Evolutionary conservation across 2,329 filamentous ascomycete genomes (phyloP), one percentile per base, ranked within the genome.

Genomic region (Exophiala mesophila): DNA sequence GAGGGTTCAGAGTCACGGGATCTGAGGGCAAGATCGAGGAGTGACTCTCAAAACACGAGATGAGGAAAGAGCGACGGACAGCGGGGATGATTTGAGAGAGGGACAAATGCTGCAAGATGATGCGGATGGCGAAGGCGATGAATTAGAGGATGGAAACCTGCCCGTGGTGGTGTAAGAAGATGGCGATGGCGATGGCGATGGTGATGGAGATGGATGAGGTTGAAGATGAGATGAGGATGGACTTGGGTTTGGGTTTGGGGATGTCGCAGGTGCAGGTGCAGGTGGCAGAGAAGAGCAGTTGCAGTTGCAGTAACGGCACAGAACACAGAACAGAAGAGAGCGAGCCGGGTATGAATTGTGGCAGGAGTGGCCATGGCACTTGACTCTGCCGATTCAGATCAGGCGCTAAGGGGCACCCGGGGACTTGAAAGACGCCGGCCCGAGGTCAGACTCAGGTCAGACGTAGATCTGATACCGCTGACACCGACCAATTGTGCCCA

Each of bases 181-280:
- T 15, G 30, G 30, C 9, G n/a, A n/a, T n/a, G n/a, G n/a, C 33
- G 37, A 32, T 31, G 28, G 29, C 15, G 29, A 26, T 26, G 39
- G 29, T 5, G 29, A 36, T 12, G 29, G 29, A 26, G 19, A 28
- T 26, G 17, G 39, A 26, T n/a, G 39, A n/a, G n/a, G n/a, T n/a
- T n/a, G n/a, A n/a, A n/a, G n/a, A n/a, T n/a, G n/a, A n/a, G n/a
- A n/a, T n/a, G n/a, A n/a, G n/a, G n/a, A n/a, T n/a, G n/a, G n/a
- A n/a, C n/a, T n/a, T n/a, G n/a, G n/a, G 39, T 19, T 26, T 29
- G 21, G n/a, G 17, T 15, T n/a, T 16, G 19, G n/a, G 8, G 15
- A 33, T 18, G n/a, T 18, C 2, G 26, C n/a, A 8, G 4, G 13
- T 19, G 20, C 20, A 34, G 15, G 17, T n/a, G 28, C 18, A 21